Percentiles rank a stretch among this genome's conserved stretches.
Evolutionary conservation across 2,329 filamentous ascomycete species (phyloP).

Genomic region (Alternaria longipes): DNA sequence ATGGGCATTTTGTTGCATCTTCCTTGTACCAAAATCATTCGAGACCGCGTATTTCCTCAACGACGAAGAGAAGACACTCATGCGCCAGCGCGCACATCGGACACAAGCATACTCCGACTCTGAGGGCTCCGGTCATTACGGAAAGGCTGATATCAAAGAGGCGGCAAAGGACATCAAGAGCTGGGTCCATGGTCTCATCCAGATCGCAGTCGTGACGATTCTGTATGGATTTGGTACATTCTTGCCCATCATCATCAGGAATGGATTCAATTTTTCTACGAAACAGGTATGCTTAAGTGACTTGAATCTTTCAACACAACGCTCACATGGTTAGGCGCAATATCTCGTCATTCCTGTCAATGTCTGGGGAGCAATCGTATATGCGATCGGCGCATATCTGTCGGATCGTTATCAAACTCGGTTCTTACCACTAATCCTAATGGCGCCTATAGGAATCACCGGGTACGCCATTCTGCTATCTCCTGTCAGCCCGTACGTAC

Average conservation of each 20-base stretch:
- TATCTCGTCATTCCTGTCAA: constrained; percentile 56
- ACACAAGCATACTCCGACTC: constrained; percentile 45
- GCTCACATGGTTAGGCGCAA: constrained; percentile 26
- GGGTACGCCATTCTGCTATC: constrained; percentile 46
- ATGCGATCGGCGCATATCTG: constrained; percentile 51
- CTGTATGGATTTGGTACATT: constrained; percentile 54
- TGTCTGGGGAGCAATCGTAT: constrained; percentile 54
- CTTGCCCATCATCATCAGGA: constrained; percentile 55
- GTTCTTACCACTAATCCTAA: constrained; percentile 50
- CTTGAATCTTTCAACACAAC: neutral
- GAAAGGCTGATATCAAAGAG: constrained; percentile 42
- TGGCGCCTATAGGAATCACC: constrained; percentile 41
- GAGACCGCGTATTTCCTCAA: constrained; percentile 48
- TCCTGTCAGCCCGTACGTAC: constrained; percentile 34
- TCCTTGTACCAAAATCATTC: constrained; percentile 44
- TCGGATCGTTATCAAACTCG: constrained; percentile 51
- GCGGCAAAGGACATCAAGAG: constrained; percentile 45
- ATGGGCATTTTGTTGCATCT: constrained; percentile 41
- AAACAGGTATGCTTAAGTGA: constrained; percentile 39
- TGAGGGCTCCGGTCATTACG: constrained; percentile 40
- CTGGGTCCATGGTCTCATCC: constrained; percentile 48
- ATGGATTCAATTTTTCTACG: constrained; percentile 52
- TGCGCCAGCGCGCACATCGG: constrained; percentile 40
- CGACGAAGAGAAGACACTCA: constrained; percentile 40
- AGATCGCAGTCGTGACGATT: constrained; percentile 54